Base-by-base conservation (phyloP, 495 filamentous ascomycete genomes). In the Penicillium soppii region DNA sequence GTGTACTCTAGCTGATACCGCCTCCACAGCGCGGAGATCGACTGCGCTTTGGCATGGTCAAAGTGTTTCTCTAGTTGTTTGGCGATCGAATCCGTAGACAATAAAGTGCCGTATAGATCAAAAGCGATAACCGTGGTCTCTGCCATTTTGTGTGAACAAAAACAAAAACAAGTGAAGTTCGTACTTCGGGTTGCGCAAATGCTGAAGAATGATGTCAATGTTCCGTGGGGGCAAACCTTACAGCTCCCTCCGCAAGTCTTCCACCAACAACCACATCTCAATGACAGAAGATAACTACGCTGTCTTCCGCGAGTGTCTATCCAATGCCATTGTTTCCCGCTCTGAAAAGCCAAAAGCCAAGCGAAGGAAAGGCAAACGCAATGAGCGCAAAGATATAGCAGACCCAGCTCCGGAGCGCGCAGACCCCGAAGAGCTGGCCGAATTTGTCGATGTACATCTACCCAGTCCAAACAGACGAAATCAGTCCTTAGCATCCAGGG, bases 1-100 rank as follows among this genome's bases (percentile, higher is more conserved):
- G 89, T 89, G 56, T 92, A 94, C 67, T 91, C 89, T 16, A 95
- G 75, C 63, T 91, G 88, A 60, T 81, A 82, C 20, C 71, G 77
- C 37, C 80, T 63, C 81, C 80, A 85, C 56, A 77, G 60, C 19
- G 77, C 63, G 7, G 85, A 79, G 12, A 92, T 73, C 6, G 64
- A 57, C 7, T 69, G 56, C 10, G 82, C 80, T 56, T 79, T 77
- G 20, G 83, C 82, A 37, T 79, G 46, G 40, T 79, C 73, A 27
- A 80, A 76, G 41, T 77, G 64, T 36, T 70, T 59, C 45, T 76
- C 71, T 15, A 87, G 65, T 39, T 79, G 65, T 9, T 71, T 66
- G 10, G 75, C 76, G 47, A 90, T 88, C 6, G 82, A 87, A 13
- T 84, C 80, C 19, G 85, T 90, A 23, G 83, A 85, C 10, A 90